A percentile compares a stretch with the other conserved stretches of the same genome.
Conservation (phyloP, 306 rosid species). For the Corylus americana region DNA sequence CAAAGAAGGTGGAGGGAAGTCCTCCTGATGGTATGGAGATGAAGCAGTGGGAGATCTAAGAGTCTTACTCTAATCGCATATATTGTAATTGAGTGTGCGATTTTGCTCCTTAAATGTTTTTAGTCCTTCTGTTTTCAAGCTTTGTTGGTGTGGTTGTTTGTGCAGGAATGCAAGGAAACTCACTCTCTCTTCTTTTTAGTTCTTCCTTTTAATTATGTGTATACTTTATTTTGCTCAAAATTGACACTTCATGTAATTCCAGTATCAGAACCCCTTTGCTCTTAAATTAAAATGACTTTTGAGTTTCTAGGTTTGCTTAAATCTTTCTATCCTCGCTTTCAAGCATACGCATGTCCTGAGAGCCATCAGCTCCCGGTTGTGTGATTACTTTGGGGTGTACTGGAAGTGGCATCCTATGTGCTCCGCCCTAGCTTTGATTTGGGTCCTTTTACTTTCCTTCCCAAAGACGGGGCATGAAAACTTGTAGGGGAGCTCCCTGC, state of each 20-base stretch:
- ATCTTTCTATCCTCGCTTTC: neutral
- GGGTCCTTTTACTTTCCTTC: too few species aligned
- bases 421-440: neutral
- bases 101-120: slow-evolving; percentile 31
- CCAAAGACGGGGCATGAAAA: too few species aligned
- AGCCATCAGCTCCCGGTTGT: neutral
- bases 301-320: neutral
- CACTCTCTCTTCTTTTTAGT: neutral
- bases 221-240: neutral
- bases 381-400: neutral
- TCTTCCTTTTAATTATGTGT: neutral
- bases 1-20: slow-evolving; percentile 91
- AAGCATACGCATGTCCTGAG: neutral
- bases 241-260: neutral
- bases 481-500: too few species aligned
- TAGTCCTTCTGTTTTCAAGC: neutral
- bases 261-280: neutral
- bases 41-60: slow-evolving; percentile 79
- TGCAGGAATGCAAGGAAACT: neutral
- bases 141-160: neutral
- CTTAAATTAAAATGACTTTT: too few species aligned
- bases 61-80: neutral
- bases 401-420: neutral
- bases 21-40: slow-evolving; percentile 98
- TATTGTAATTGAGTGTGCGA: slow-evolving; percentile 15